phyloP scores from a whole-genome alignment of 2,329 filamentous ascomycete genomes.

The Cladophialophora yegresii region DNA sequence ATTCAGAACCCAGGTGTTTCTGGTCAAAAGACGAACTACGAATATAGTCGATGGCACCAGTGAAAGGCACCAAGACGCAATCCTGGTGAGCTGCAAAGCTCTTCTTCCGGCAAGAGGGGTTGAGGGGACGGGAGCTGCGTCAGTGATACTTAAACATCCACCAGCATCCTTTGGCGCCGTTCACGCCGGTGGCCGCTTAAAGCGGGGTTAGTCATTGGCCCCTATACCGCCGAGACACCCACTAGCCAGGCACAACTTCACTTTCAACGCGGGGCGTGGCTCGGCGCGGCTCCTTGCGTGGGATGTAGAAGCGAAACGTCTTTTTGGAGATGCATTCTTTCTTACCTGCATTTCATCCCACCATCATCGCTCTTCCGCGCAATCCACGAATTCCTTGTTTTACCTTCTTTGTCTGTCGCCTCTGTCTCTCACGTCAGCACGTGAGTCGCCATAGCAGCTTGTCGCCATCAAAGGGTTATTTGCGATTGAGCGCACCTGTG shows the following conservation, averaged over 20 bases:
- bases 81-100: background rate
- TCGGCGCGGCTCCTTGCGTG: conserved; percentile 8
- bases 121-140: background rate
- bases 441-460: background rate
- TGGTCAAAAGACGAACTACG: background rate
- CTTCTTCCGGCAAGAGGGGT: background rate
- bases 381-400: conserved; percentile 10
- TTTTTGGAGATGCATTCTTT: conserved; percentile 15
- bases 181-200: conserved; percentile 6
- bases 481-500: background rate
- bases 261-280: conserved; percentile 21
- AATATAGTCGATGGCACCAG: background rate
- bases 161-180: conserved; percentile 15
- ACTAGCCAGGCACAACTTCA: conserved; percentile 24
- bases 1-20: background rate
- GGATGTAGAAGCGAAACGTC: background rate
- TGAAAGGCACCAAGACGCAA: background rate
- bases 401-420: background rate
- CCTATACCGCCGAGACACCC: background rate
- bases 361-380: conserved; percentile 3
- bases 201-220: conserved; percentile 1
- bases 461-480: background rate
- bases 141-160: background rate
- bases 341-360: conserved; percentile 11
- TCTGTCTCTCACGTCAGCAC: background rate